A percentile compares a stretch with the other conserved stretches of the same genome.
These are phyloP conservation scores for Pisolithus microcarpus DNA, from an alignment of 768 basidiomycete species.

Conservation along the genomic window DNA sequence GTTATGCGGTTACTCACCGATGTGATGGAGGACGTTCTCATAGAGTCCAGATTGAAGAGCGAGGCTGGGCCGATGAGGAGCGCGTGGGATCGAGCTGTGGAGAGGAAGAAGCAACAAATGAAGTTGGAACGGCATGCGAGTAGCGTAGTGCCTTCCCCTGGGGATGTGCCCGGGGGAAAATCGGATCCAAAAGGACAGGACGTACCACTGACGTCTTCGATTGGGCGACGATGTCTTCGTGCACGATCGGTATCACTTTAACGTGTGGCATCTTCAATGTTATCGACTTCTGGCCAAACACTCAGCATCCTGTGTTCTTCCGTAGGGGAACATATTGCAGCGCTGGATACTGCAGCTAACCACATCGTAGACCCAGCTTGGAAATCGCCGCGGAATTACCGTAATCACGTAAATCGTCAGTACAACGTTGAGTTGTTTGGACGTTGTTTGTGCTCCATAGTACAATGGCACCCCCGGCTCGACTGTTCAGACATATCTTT, in stretches of 20 bases:
- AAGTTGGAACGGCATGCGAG: background rate
- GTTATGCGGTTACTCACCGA: conserved; percentile 36
- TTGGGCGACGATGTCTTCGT: conserved; percentile 4
- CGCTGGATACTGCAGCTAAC: too few species aligned
- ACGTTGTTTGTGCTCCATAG: background rate
- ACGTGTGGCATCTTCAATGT: conserved; percentile 6
- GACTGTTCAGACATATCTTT: too few species aligned
- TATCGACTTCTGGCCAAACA: too few species aligned
- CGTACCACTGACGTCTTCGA: background rate
- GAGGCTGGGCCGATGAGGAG: conserved; percentile 49
- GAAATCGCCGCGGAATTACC: background rate
- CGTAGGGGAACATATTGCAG: too few species aligned
- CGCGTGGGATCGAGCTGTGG: conserved; percentile 43
- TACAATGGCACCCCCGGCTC: background rate
- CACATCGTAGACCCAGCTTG: background rate
- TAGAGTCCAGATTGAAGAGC: conserved; percentile 54
- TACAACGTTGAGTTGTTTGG: background rate
- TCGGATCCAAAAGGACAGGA: background rate
- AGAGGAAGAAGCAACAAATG: conserved; percentile 3
- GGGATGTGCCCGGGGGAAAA: background rate
- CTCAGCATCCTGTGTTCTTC: too few species aligned
- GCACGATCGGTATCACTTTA: conserved; percentile 25
- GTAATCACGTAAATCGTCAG: background rate
- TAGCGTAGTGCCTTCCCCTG: background rate
- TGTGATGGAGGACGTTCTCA: conserved; percentile 61